These are phyloP conservation scores for Fraxinus anomala DNA, from an alignment of 257 asterid species.

Conservation along the genomic window DNA sequence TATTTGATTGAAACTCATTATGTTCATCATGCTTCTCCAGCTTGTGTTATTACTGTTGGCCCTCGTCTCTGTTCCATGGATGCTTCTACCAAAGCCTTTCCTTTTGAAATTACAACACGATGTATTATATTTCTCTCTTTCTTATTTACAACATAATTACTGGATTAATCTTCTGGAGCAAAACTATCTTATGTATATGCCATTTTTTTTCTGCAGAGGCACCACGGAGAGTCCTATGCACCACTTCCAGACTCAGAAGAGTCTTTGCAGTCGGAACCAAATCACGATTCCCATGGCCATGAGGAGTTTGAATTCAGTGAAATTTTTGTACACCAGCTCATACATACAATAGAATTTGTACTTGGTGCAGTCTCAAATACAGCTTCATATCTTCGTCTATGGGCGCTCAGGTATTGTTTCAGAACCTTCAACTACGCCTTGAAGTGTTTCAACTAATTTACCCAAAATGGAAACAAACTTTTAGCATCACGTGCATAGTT, in stretches of 20 bases:
- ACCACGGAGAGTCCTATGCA: slow-evolving; percentile 76
- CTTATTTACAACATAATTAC: slow-evolving; percentile 15
- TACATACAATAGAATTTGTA: slow-evolving; percentile 97
- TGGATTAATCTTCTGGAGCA: slow-evolving; percentile 13
- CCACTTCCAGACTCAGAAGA: slow-evolving; percentile 75
- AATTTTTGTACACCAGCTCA: slow-evolving; percentile 92
- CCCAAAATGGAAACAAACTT: neutral
- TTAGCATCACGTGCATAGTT: no score
- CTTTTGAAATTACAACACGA: slow-evolving; percentile 73
- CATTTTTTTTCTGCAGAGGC: slow-evolving; percentile 64
- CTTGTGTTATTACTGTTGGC: slow-evolving; percentile 69
- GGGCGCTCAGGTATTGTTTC: slow-evolving; percentile 92
- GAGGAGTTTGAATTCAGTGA: slow-evolving; percentile 98
- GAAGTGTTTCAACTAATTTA: neutral
- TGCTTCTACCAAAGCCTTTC: slow-evolving; percentile 97
- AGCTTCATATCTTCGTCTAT: slow-evolving; percentile 97
- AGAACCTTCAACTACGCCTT: slow-evolving; percentile 22
- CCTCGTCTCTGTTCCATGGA: slow-evolving; percentile 93
- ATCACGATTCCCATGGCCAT: slow-evolving; percentile 78
- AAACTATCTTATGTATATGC: neutral
- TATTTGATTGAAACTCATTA: slow-evolving; percentile 17
- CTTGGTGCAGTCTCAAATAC: slow-evolving; percentile 99
- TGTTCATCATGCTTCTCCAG: slow-evolving; percentile 45
- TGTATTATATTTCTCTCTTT: slow-evolving; percentile 40
- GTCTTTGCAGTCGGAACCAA: slow-evolving; percentile 70